phyloP scores from a whole-genome alignment of 306 rosid genomes.

The Delonix regia region DNA sequence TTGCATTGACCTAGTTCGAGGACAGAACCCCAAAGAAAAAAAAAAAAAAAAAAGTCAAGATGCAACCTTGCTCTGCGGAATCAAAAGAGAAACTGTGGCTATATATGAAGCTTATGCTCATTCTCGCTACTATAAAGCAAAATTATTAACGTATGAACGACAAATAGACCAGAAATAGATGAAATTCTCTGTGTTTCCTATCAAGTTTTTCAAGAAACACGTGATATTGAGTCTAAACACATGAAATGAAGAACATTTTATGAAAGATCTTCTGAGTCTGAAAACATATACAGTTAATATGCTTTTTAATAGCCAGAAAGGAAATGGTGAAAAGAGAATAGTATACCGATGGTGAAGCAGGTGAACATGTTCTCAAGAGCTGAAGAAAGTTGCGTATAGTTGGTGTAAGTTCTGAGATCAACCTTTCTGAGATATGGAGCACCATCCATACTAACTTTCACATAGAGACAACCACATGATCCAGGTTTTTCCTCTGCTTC shows the following conservation, averaged over 20 bases:
- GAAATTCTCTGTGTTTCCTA: too few species aligned
- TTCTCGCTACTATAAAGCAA: too few species aligned
- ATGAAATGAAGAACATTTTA: too few species aligned
- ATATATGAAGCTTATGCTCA: background rate
- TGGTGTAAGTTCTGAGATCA: conserved; percentile 70
- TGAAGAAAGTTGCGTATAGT: conserved; percentile 76
- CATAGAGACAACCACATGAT: conserved; percentile 61
- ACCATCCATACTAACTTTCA: conserved; percentile 97
- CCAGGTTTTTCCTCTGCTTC: conserved; percentile 66
- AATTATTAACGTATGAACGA: too few species aligned
- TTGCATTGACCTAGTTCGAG: conserved; percentile 74
- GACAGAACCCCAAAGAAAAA: conserved; percentile 5
- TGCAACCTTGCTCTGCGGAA: conserved; percentile 25
- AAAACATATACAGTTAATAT: too few species aligned
- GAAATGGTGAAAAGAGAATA: background rate
- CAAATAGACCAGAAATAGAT: too few species aligned
- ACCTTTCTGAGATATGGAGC: conserved; percentile 96
- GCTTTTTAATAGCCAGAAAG: too few species aligned
- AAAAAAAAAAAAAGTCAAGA: conserved; percentile 17
- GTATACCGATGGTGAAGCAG: conserved; percentile 84
- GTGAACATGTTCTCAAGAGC: conserved; percentile 95
- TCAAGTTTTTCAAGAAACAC: too few species aligned
- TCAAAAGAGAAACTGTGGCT: background rate
- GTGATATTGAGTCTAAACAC: too few species aligned
- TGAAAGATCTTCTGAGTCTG: too few species aligned